phyloP scores from a whole-genome alignment of 1,284 basidiomycete genomes.

The Moesziomyces antarcticus region DNA sequence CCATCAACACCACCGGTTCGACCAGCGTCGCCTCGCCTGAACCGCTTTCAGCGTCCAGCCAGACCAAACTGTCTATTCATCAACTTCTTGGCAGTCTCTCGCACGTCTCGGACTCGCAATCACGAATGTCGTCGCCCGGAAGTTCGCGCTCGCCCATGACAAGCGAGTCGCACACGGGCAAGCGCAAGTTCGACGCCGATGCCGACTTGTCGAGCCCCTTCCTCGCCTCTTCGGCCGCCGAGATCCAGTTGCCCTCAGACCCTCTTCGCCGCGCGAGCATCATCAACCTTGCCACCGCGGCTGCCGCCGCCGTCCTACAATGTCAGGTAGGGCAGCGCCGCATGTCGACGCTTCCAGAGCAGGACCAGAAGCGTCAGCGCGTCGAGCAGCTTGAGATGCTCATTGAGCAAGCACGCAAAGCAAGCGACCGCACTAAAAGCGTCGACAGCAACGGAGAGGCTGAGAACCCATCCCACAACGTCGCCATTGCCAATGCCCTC shows the following conservation, averaged over 20 bases:
- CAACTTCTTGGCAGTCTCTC: conserved; percentile 35
- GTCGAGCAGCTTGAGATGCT: conserved; percentile 44
- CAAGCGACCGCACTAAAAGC: conserved; percentile 28
- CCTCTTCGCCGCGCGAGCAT: conserved; percentile 42
- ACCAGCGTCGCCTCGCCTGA: conserved; percentile 6
- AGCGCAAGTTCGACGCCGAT: conserved; percentile 38
- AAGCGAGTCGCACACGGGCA: conserved; percentile 11
- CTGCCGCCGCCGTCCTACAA: conserved; percentile 43
- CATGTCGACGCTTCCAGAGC: conserved; percentile 27
- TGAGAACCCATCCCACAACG: conserved; percentile 31
- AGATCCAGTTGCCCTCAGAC: conserved; percentile 35
- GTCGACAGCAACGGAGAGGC: conserved; percentile 23
- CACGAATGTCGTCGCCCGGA: conserved; percentile 26
- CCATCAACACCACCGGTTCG: conserved; percentile 9
- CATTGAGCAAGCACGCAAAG: conserved; percentile 46
- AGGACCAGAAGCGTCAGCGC: conserved; percentile 47
- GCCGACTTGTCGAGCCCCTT: conserved; percentile 13
- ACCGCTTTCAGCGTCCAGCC: conserved; percentile 4
- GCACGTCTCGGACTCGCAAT: conserved; percentile 12
- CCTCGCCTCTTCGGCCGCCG: conserved; percentile 23
- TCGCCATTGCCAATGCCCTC: conserved; percentile 34
- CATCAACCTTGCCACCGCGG: conserved; percentile 47
- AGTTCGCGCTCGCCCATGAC: conserved; percentile 14
- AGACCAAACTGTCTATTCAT: conserved; percentile 27
- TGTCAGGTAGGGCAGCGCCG: conserved; percentile 31